Conservation (phyloP, 176 grass and related monocot genomes). For the Tillandsia fasciculata region DNA sequence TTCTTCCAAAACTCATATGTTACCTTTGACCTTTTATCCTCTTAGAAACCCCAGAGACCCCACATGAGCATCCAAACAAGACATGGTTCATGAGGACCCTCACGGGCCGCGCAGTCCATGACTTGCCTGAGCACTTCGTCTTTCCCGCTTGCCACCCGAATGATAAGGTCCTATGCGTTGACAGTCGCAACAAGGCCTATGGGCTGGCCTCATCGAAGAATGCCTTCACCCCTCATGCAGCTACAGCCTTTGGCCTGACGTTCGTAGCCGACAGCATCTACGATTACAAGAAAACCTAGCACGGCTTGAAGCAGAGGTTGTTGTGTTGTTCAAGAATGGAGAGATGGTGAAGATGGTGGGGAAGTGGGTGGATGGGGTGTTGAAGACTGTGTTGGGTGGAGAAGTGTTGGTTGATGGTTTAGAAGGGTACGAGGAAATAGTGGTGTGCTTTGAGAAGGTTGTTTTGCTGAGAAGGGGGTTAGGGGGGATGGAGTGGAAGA, state of each 20-base stretch:
- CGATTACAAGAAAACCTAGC: conserved; percentile 13
- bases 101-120: neutral
- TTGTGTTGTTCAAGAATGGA: conserved; percentile 8
- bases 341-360: conserved; percentile 11
- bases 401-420: neutral
- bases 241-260: neutral
- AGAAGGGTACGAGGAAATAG: neutral
- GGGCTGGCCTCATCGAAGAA: neutral
- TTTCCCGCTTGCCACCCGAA: conserved; percentile 5
- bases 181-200: neutral
- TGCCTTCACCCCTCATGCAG: neutral
- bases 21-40: neutral
- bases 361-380: conserved; percentile 2
- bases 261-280: conserved; percentile 11
- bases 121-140: conserved; percentile 13
- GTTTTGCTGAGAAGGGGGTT: conserved; percentile 6
- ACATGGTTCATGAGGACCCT: conserved; percentile 26
- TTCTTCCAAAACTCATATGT: neutral
- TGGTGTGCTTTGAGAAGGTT: conserved; percentile 18
- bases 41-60: neutral
- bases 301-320: neutral
- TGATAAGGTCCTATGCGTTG: conserved; percentile 12
- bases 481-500: conserved; percentile 4
- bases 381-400: neutral
- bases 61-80: conserved; percentile 7